Evolutionary conservation across 1,284 basidiomycete genomes (phyloP), one percentile per base, ranked within the genome.

Genomic region (Coriolopsis trogii): DNA sequence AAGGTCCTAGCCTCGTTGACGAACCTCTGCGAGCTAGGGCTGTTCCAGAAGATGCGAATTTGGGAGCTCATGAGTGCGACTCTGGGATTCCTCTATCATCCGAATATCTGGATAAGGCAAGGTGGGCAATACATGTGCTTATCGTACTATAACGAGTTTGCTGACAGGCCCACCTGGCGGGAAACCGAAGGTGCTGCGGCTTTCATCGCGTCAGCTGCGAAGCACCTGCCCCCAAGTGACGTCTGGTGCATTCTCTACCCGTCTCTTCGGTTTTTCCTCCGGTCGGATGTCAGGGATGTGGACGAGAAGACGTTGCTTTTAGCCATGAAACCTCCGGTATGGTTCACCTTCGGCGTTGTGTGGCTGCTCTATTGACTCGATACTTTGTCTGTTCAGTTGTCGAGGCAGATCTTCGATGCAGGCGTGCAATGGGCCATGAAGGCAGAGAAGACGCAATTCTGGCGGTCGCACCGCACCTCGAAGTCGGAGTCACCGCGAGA

Each of bases 221-320:
- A 86, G 40, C 85, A 88, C 54, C 78, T 96, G 7, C 87, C 90
- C 0, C 69, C 77, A 2, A 92, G 91, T 37, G 97, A 99, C 64
- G 85, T 93, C 9, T 99, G 97, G 97, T 96, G 95, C 63, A 93
- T 98, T 37, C 70, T 98, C 3, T 99, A 99, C 63, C 95, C 96
- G 0, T 90, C 89, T 0, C 70, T 99, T 31, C 83, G 93, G 31
- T 88, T 93, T 54, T 84, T 95, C 49, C 75, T 99, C 36, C 87
- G 87, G 39, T 91, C 87, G 1, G 97, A 99, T 62, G 76, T 98
- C n/a, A 80, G 78, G 6, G 77, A 80, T 1, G 81, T 98, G 36
- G 83, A 89, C 42, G 91, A 92, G 56, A 77, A 80, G 47, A 85
- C 82, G 34, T 68, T 99, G 24, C 71, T 98, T 21, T 77, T 81